Base-by-base conservation (phyloP, 129 eudicot species). In the Centaurea solstitialis region DNA sequence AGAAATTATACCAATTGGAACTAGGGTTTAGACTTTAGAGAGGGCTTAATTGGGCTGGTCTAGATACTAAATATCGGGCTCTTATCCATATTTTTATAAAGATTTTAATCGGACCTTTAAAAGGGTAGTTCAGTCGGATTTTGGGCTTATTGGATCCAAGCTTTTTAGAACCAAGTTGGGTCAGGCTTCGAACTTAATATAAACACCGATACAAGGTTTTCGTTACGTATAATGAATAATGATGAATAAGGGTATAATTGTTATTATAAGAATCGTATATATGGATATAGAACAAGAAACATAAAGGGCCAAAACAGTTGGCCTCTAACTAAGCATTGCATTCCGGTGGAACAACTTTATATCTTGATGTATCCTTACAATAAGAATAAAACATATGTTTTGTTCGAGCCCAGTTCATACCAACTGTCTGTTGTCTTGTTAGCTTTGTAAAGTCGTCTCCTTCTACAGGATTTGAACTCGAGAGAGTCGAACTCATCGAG, bases 321-420 rank as follows among this genome's bases (percentile, higher is more conserved):
- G 13, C 62, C 28, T 8, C 30, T 64, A 20, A 81, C 69, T 86
- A 79, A 71, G 93, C 75, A 41, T 59, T 88, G 88, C 99, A 95
- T 77, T 95, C 99, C 50, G 90, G 87, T 76, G 97, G 99, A 33
- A 89, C 39, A 39, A 89, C 83, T 87, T 91, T 92, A 76, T 92
- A 95, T 81, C 99, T 85, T 1, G 79, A 13, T 66, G 76, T 88
- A 77, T 94, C 99, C 86, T 87, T 90, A 45, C 99, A 94, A 47
- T 94, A 94, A 8, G 97, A 89, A 79, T 94, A 95, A 39, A 88
- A 82, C 97, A 95, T 92, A 68, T 81, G 93, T 26, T 90, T 90
- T 76, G 85, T 65, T 79, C 99, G 88, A 68, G 93, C 90, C 99
- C 99, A 95, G 13, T 87, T 75, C 73, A 95, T 17, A 50, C 91